phyloP scores from a whole-genome alignment of 176 grass and related monocot genomes.

The Triticum urartu region DNA sequence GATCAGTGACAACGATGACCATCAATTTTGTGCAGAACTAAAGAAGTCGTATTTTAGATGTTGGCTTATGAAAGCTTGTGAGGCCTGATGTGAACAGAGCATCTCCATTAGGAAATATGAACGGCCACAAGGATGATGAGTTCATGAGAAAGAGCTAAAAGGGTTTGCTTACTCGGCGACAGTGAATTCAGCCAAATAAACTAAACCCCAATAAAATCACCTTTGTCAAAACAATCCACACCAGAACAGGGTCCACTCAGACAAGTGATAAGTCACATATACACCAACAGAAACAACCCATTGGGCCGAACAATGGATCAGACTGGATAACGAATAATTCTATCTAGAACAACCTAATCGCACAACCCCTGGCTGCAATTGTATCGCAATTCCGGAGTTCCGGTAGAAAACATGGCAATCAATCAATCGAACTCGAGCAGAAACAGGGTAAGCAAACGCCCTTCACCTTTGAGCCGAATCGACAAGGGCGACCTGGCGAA shows the following conservation, averaged over 20 bases:
- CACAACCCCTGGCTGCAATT: not conserved
- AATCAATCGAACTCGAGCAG: not conserved
- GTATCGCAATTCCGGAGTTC: not conserved
- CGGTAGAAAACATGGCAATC: not conserved
- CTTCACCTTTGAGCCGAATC: slow-evolving; percentile 67
- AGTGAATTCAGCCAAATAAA: not conserved
- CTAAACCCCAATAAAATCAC: not conserved
- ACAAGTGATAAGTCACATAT: not conserved
- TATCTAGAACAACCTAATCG: not conserved
- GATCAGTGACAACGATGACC: not conserved
- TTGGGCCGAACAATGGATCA: not conserved
- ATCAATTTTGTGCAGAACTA: not conserved
- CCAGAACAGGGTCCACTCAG: not conserved
- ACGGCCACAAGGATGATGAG: not conserved
- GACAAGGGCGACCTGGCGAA: slow-evolving; percentile 64
- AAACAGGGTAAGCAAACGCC: not conserved
- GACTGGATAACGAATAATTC: not conserved
- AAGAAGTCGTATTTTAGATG: not conserved
- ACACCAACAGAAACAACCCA: not conserved
- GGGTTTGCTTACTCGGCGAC: not conserved
- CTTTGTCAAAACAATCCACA: not conserved
- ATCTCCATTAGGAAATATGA: not conserved
- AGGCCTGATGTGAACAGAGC: not conserved
- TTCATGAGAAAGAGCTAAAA: not conserved
- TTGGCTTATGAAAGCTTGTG: not conserved